These are phyloP conservation scores for Colletotrichum godetiae DNA, from an alignment of 2,329 filamentous ascomycete genomes.

Conservation along the genomic window DNA sequence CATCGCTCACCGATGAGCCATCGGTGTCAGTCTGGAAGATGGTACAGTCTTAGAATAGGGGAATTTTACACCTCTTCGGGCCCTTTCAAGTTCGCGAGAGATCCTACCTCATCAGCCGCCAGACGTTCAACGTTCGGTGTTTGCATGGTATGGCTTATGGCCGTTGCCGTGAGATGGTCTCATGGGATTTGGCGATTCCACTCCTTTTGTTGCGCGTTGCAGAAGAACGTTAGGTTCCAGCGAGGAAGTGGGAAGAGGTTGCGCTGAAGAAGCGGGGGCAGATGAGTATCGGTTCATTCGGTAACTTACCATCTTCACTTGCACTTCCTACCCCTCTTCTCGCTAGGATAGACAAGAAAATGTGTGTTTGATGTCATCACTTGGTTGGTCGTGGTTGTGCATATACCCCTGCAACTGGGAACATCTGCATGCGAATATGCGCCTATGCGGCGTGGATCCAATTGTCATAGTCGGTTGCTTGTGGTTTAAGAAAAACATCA, in stretches of 20 bases:
- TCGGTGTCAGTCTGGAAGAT: not conserved
- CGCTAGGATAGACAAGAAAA: not conserved
- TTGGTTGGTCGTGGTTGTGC: not conserved
- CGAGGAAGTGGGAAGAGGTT: not conserved
- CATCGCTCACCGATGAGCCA: not conserved
- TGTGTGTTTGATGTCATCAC: not conserved
- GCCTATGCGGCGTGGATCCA: not conserved
- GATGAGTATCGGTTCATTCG: not conserved
- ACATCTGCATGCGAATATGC: not conserved
- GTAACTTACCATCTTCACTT: not conserved
- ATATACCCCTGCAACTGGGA: not conserved
- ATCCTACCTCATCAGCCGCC: not conserved
- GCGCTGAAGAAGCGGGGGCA: not conserved
- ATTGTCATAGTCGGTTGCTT: too few species aligned
- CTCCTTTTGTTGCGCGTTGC: not conserved
- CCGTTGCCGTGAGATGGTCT: not conserved
- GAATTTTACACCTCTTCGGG: not conserved
- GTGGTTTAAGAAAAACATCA: too few species aligned
- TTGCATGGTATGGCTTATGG: not conserved
- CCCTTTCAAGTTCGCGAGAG: too few species aligned
- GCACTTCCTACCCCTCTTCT: conserved; percentile 6
- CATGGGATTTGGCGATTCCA: not conserved
- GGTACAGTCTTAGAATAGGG: not conserved
- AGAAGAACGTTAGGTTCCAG: not conserved
- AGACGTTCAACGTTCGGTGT: not conserved